phyloP scores from a whole-genome alignment of 805 yeast genomes.

The Wickerhamomyces chaumierensis region DNA sequence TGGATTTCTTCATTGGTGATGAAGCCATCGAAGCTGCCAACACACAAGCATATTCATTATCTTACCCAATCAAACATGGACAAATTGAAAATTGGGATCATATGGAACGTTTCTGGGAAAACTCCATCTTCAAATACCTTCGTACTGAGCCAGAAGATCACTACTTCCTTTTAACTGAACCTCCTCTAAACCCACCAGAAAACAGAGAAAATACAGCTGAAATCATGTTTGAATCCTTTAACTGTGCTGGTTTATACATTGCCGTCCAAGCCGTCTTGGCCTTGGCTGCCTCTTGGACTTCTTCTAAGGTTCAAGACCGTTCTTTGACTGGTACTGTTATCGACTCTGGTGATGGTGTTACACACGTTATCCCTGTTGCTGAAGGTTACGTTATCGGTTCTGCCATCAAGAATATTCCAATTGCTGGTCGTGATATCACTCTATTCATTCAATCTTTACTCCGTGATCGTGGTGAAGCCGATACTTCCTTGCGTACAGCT shows the following conservation, averaged over 20 bases:
- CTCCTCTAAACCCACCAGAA: constrained; percentile 99
- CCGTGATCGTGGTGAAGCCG: constrained; percentile 95
- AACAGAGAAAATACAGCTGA: constrained; percentile 98
- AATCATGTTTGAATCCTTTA: constrained; percentile 96
- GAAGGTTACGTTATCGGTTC: constrained; percentile 98
- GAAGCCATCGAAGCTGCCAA: constrained; percentile 89
- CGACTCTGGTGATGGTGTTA: constrained; percentile 98
- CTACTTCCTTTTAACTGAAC: constrained; percentile 89
- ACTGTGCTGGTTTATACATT: constrained; percentile 96
- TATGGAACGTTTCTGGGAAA: constrained; percentile 99
- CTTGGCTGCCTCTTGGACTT: constrained; percentile 97
- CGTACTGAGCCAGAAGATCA: constrained; percentile 99
- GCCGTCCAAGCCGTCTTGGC: constrained; percentile 99
- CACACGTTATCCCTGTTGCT: constrained; percentile 98
- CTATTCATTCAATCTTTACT: constrained; percentile 83
- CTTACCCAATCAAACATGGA: constrained; percentile 93
- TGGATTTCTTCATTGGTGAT: constrained; percentile 91
- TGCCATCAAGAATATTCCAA: constrained; percentile 93
- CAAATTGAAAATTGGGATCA: constrained; percentile 99
- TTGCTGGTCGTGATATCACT: constrained; percentile 98
- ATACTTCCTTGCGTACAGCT: constrained; percentile 89
- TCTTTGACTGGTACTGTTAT: constrained; percentile 97
- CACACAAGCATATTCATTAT: constrained; percentile 78
- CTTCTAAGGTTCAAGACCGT: constrained; percentile 88
- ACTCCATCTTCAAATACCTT: constrained; percentile 88